Conservation (phyloP, 306 rosid species). For the Glycine latifolia region DNA sequence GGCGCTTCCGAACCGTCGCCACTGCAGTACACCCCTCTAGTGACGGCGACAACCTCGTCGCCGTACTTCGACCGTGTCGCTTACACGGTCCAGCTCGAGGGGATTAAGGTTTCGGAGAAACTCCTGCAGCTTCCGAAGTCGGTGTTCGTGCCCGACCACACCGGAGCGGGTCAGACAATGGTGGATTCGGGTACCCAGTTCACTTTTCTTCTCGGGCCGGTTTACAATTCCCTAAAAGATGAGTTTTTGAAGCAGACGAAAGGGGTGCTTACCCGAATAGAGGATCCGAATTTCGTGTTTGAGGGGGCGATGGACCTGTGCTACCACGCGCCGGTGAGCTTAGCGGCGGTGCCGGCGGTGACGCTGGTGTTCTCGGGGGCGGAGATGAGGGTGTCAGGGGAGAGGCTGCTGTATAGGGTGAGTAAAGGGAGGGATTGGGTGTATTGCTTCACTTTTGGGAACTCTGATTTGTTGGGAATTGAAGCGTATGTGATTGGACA, state of each 20-base stretch:
- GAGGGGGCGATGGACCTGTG: conserved; percentile 90
- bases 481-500: conserved; percentile 85
- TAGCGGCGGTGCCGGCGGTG: conserved; percentile 59
- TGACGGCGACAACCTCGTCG: conserved; percentile 62
- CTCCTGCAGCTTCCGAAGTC: conserved; percentile 63
- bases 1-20: conserved; percentile 45
- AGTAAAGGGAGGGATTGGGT: conserved; percentile 59
- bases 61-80: conserved; percentile 86
- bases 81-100: conserved; percentile 78
- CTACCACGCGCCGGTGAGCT: conserved; percentile 45
- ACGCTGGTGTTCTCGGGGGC: conserved; percentile 72
- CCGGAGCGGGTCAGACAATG: conserved; percentile 94
- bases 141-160: conserved; percentile 70
- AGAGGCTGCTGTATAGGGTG: conserved; percentile 67
- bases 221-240: conserved; percentile 65
- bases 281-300: conserved; percentile 69
- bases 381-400: conserved; percentile 71
- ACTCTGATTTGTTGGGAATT: conserved; percentile 70
- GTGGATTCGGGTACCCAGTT: conserved; percentile 93
- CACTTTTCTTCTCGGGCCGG: conserved; percentile 81
- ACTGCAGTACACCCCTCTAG: conserved; percentile 71
- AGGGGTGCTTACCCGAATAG: conserved; percentile 40
- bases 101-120: conserved; percentile 64
- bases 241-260: conserved; percentile 68
- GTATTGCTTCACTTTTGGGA: conserved; percentile 85